Evolutionary conservation across 441 rosid species (phyloP), one percentile per base, ranked within the genome.

Genomic region (Melastoma candidum): DNA sequence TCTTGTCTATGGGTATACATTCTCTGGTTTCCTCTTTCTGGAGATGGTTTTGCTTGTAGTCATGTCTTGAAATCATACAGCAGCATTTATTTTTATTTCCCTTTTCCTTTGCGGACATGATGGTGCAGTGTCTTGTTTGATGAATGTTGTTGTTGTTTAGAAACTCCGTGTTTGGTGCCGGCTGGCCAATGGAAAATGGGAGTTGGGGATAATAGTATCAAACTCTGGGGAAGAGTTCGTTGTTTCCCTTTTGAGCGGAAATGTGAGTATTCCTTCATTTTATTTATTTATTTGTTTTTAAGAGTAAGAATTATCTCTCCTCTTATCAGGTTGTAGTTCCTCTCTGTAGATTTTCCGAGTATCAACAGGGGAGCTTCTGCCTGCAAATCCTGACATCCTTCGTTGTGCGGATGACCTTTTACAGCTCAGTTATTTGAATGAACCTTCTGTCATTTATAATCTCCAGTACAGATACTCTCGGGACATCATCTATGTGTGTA

Each of bases 391-490:
- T 12, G 83, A 83, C 68, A 77, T 94, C 39, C 70, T 94, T 53
- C 92, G 79, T 73, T 95, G 94, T 48, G 95, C 79, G 61, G 90
- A 83, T 70, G 94, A 94, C 71, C 97, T 90, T 61, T 74, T 81
- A 68, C 96, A 82, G 67, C 99, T 94, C 68, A 87, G 92, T 74
- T 94, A 82, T 82, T 65, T 94, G 75, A 94, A 94, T 58, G 99
- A 90, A 61, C 99, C 96, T 22, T 82, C 99, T 2, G 92, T 90
- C 63, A 79, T 94, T 63, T 72, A 90, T 78, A 94, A 94, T 68
- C 77, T 94, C 26, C 74, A 68, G 60, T 68, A 66, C 77, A 80
- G 96, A 78, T 90, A 75, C 69, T 71, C 77, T n/a, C 76, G 52
- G 70, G 89, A 90, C 58, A 59, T 72, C 69, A 78, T 94, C 57